Base-by-base conservation (phyloP, 192 early-diverging fungal species). In the Backusella liffmaniae region DNA sequence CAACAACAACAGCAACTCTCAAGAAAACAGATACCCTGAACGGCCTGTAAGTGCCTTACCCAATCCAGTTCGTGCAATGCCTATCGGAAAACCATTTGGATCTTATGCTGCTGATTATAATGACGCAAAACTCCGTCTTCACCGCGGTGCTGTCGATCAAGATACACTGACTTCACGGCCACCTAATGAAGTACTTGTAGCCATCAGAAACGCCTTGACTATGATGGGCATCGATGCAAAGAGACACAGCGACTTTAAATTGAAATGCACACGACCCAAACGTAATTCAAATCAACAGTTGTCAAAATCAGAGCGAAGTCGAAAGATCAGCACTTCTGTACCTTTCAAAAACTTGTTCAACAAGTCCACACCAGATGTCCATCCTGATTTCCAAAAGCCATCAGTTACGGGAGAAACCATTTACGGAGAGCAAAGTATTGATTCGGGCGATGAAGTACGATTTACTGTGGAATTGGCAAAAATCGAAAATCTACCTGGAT, bases 401-500 rank as follows among this genome's bases (percentile, higher is more conserved):
- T 42, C 37, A 18, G 44, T 36, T 30, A 46, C 39, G 3, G 70
- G 13, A 1, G 78, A 79, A 32, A 74, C 87, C 9, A 62, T 89
- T 5, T 89, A 90, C 42, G 89, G 89, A 1, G 88, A 91, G 34
- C 81, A 84, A 32, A 34, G 78, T 0, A 73, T 87, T 29, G 90
- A 91, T 72, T 82, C 83, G 6, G 91, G 92, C 16, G 95, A 93
- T 23, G 96, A 97, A 84, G 88, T 99, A 30, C 91, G 91, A 41
- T 91, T 97, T 83, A 88, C 90, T 16, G 91, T 99, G 32, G 95
- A 97, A 85, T 79, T 99, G 59, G 94, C 95, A 81, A 90, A 90
- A 77, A 92, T 99, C 79, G 94, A 95, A 85, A 97, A 97, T 77
- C 77, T 99, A 49, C 89, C 87, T 78, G 89, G 89, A 46, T 76